These are phyloP conservation scores for Eucalyptus microcorys DNA, from an alignment of 345 rosid species.

Conservation along the genomic window DNA sequence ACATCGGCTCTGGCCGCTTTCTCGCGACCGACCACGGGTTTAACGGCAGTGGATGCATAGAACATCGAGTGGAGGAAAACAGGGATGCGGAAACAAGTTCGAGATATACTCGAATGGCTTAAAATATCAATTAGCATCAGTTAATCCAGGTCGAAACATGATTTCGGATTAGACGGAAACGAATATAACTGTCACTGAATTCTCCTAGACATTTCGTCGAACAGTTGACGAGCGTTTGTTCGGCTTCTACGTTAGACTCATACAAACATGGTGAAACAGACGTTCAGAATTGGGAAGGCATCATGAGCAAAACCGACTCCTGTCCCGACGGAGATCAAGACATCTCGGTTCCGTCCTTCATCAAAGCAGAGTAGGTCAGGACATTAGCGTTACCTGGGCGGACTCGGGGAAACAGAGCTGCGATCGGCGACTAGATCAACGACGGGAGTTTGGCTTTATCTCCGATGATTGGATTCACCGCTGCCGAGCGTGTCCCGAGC, in stretches of 20 bases:
- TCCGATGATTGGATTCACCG: rapidly evolving
- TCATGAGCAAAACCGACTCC: not conserved
- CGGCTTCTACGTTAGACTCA: not conserved
- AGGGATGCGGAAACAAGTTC: not conserved
- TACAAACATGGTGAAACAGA: not conserved
- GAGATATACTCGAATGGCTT: not conserved
- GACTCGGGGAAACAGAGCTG: not conserved
- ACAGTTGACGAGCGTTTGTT: not conserved
- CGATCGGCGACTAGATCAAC: not conserved
- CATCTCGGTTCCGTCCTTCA: not conserved
- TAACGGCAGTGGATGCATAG: not conserved
- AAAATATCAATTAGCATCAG: not conserved
- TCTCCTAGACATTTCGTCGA: not conserved
- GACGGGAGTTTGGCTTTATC: not conserved
- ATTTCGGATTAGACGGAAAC: not conserved
- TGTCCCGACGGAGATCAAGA: not conserved
- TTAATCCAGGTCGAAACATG: not conserved
- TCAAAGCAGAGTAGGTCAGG: not conserved
- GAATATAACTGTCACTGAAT: not conserved
- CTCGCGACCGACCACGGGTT: rapidly evolving
- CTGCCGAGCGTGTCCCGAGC: rapidly evolving
- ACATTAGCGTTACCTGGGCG: not conserved
- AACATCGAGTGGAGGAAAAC: not conserved
- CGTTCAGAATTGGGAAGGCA: not conserved
- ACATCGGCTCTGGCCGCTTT: not conserved